Evolutionary conservation across 2,329 filamentous ascomycete genomes (phyloP).

Genomic region (Botrytis hyacinthi): DNA sequence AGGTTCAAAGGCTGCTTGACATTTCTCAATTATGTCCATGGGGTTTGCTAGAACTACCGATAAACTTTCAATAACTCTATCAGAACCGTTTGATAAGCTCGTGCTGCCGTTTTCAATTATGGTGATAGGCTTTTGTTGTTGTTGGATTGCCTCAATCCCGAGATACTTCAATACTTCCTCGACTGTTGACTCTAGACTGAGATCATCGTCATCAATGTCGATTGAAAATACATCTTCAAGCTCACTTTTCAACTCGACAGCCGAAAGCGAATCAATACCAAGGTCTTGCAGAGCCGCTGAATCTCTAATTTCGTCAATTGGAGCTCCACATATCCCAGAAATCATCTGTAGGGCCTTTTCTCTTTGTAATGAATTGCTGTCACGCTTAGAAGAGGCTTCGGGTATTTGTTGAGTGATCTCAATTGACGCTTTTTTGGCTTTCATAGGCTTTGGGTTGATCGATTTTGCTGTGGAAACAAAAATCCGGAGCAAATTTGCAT

Average conservation of each 20-base stretch:
- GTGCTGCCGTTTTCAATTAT: not conserved
- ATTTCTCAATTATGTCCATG: not conserved
- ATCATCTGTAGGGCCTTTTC: not conserved
- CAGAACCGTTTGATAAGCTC: no score
- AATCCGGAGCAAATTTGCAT: not conserved
- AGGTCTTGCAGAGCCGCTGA: not conserved
- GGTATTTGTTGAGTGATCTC: not conserved
- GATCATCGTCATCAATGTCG: not conserved
- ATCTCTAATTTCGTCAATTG: not conserved
- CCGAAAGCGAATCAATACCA: slow-evolving; percentile 6
- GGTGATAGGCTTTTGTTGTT: not conserved
- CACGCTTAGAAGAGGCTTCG: not conserved
- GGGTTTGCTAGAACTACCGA: not conserved
- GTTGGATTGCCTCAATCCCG: not conserved
- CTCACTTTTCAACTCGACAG: slow-evolving; percentile 1
- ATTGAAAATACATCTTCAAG: not conserved
- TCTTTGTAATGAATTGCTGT: not conserved
- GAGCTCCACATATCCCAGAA: not conserved
- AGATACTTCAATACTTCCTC: not conserved
- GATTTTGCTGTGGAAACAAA: not conserved
- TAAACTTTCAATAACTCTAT: not conserved
- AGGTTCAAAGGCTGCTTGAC: not conserved
- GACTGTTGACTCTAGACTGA: slow-evolving; percentile 4
- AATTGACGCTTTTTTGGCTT: not conserved
- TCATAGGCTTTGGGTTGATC: not conserved